Evolutionary conservation across 2,329 filamentous ascomycete species (phyloP), one percentile per base, ranked within the genome.

Genomic region (Stemphylium vesicarium): DNA sequence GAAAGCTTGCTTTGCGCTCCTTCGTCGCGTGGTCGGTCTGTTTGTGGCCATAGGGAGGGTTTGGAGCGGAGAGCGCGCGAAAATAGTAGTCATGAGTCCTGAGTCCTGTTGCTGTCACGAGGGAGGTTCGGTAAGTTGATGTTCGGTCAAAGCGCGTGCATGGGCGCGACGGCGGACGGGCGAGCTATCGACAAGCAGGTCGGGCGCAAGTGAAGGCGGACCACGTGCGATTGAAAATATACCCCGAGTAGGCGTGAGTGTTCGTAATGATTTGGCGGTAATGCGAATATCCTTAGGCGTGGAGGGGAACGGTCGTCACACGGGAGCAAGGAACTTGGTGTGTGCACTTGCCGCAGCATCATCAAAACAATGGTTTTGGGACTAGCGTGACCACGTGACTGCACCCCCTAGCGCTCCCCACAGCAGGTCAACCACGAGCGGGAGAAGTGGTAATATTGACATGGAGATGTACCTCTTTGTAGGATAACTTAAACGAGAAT

Each of bases 21-120:
- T 72, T 66, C 80, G 73, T 73, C 80, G 79, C 69, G 75, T 74
- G 39, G 69, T 75, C 41, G 70, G 64, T 55, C 74, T 71, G 47
- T 80, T 79, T 63, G 76, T 72, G 56, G 79, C 78, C 80, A 82
- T 82, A 59, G 73, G 76, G 60, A 82, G 75, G 29, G 72, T 66
- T 73, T 79, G 75, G 57, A 82, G 69, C 55, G 80, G 80, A 26
- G 70, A 71, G 63, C 73, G 68, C 60, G 64, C 69, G 59, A 71
- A 64, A 53, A 75, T 56, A 53, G 69, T 68, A 63, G 65, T 72
- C 73, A 75, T 75, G 67, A 63, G 64, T 68, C 55, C 69, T 75
- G 67, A 63, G 64, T 68, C 55, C 69, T 65, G 70, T 69, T 65
- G 65, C 51, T 65, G 63, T 60, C 61, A 46, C 45, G 50, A 39